These are phyloP conservation scores for Smittium culicis DNA, from an alignment of 371 early-diverging fungal species.

Conservation along the genomic window DNA sequence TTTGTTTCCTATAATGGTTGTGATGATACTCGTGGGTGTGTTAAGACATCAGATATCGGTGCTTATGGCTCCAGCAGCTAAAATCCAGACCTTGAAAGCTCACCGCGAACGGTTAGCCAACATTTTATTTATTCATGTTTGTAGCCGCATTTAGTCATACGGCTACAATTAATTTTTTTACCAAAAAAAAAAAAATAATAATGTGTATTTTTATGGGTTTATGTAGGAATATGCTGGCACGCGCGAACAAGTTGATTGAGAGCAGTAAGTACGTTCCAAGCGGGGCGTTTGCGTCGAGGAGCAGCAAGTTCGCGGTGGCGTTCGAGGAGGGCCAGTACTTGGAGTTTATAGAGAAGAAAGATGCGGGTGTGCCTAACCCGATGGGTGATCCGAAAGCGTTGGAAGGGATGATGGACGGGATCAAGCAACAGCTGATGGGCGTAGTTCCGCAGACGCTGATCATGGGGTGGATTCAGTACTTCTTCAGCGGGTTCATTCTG, in stretches of 20 bases:
- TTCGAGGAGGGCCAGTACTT: slow-evolving; percentile 70
- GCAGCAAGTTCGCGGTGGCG: slow-evolving; percentile 49
- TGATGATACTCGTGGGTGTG: slow-evolving; percentile 92
- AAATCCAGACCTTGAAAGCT: slow-evolving; percentile 56
- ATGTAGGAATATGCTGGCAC: slow-evolving; percentile 3
- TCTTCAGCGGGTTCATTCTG: slow-evolving; percentile 92
- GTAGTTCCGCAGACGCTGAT: slow-evolving; percentile 94
- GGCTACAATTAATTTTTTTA: neutral
- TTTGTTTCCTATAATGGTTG: slow-evolving; percentile 85
- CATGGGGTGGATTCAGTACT: slow-evolving; percentile 96
- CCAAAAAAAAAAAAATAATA: neutral
- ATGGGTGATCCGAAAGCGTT: slow-evolving; percentile 85
- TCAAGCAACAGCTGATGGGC: slow-evolving; percentile 92
- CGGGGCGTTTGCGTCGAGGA: slow-evolving; percentile 55
- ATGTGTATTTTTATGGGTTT: no score
- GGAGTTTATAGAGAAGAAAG: slow-evolving; percentile 51
- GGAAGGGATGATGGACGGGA: slow-evolving; percentile 92
- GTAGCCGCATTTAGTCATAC: slow-evolving; percentile 25
- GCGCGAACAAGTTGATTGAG: neutral
- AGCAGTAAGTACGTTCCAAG: slow-evolving; percentile 39
- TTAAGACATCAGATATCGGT: slow-evolving; percentile 81
- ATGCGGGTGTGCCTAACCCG: slow-evolving; percentile 43
- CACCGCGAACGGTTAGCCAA: slow-evolving; percentile 64
- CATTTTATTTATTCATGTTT: slow-evolving; percentile 56
- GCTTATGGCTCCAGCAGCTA: slow-evolving; percentile 63